Evolutionary conservation across 1,284 basidiomycete genomes (phyloP), one percentile per base, ranked within the genome.

Genomic region (Tilletia horrida): DNA sequence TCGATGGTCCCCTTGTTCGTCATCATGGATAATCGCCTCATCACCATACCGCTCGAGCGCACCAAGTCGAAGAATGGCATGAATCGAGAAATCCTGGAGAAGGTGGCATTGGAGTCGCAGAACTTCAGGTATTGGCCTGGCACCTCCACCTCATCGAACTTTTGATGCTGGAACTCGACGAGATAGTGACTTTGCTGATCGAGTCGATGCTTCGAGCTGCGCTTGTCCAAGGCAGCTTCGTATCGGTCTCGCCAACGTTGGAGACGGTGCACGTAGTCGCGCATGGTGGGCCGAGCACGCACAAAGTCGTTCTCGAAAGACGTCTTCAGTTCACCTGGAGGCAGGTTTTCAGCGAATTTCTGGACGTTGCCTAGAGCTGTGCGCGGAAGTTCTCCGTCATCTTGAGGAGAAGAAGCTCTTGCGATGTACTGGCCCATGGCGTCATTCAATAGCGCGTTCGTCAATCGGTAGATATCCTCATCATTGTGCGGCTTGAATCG

Each of bases 121-220:
- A 78, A 62, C 62, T 69, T 67, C 0, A 94, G 90, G 79, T 99
- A 99, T 83, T 99, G 96, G 9, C 96, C 96, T 23, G 96, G 96
- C 66, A 99, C 89, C 82, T 99, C 96, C 63, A 99, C 92, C 74
- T 98, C 96, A 76, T 98, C 96, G 67, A 97, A 94, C 82, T 95
- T 97, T 79, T 90, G 90, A 83, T 97, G 94, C 77, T 98, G 95
- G 86, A 98, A 99, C 82, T 98, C 95, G 13, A 92, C 91, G 72
- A 98, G 85, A 84, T 93, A 97, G 83, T 96, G 93, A 73, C 92
- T 94, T 61, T 92, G 85, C 68, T 90, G 86, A 74, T 97, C 94
- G 64, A 99, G 84, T n/a, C 92, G 88, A 78, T 95, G 92, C 65
- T 89, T 84, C 62, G 89, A 88, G 44, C 93, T 91, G 48, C 93